These are phyloP conservation scores for Fusarium sp. DNA, from an alignment of 2,329 filamentous ascomycete genomes.

Conservation along the genomic window DNA sequence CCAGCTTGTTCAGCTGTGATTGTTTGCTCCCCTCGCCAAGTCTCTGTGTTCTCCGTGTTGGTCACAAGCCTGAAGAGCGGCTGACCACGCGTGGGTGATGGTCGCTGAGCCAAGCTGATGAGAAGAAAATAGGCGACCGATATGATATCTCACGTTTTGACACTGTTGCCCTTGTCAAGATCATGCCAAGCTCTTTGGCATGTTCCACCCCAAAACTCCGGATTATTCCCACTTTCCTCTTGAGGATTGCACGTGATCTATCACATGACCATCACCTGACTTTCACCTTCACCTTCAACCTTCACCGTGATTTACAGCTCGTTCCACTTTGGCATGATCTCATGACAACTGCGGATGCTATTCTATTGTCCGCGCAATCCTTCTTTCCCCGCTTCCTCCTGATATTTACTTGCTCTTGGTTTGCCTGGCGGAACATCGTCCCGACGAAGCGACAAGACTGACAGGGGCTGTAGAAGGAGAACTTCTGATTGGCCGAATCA, in stretches of 20 bases:
- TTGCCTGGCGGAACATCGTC: slow-evolving; percentile 33
- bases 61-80: neutral
- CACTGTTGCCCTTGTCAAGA: slow-evolving; percentile 6
- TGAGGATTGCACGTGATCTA: neutral
- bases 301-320: neutral
- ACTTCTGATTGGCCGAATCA: slow-evolving; percentile 3
- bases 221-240: neutral
- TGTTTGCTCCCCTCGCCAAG: slow-evolving; percentile 22
- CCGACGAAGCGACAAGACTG: slow-evolving; percentile 33
- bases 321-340: neutral
- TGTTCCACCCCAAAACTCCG: neutral
- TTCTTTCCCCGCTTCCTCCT: slow-evolving; percentile 4
- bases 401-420: neutral
- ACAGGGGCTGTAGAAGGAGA: neutral
- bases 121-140: neutral
- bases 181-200: neutral
- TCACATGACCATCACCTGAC: neutral
- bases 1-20: neutral
- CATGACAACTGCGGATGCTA: neutral
- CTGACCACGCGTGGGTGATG: neutral
- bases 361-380: neutral
- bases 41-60: slow-evolving; percentile 26
- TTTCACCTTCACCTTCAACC: neutral
- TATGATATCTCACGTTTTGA: neutral
- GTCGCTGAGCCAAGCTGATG: neutral